Conservation (phyloP, 192 early-diverging fungal genomes). For the Mortierella hygrophila region DNA sequence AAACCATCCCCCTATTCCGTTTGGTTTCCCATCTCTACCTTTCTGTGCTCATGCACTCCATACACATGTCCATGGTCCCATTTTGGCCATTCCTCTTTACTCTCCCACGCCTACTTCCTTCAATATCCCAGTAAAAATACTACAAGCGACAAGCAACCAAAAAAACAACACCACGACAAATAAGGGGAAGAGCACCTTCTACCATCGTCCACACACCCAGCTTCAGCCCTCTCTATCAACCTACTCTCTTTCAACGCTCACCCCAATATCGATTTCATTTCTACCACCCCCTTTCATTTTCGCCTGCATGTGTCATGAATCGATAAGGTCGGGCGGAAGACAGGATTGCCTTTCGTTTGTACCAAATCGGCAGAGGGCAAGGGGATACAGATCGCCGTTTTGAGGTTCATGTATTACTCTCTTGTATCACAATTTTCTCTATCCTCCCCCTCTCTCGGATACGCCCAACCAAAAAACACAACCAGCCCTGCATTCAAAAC, state of each 20-base stretch:
- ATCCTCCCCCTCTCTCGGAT: background rate
- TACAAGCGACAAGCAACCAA: background rate
- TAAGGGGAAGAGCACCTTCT: no score
- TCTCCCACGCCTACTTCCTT: background rate
- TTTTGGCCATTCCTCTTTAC: background rate
- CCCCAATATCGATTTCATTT: background rate
- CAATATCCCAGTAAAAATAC: background rate
- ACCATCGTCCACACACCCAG: no score
- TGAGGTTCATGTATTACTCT: background rate
- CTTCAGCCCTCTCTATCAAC: background rate
- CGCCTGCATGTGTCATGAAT: background rate
- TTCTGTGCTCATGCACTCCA: background rate
- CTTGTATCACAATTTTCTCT: background rate
- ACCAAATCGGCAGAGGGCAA: background rate
- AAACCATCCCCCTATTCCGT: background rate
- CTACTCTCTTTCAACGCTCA: background rate
- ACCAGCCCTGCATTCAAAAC: slow-evolving; percentile 29
- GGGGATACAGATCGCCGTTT: background rate
- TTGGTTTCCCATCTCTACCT: background rate
- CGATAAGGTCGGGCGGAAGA: background rate
- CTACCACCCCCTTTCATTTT: background rate
- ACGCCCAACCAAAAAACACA: slow-evolving; percentile 5
- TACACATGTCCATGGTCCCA: background rate
- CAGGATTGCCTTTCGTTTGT: background rate
- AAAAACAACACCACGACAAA: background rate